Percentiles rank a stretch among this genome's conserved stretches.
Conservation (phyloP, 2,329 filamentous ascomycete species). For the Chaetomium strumarium region DNA sequence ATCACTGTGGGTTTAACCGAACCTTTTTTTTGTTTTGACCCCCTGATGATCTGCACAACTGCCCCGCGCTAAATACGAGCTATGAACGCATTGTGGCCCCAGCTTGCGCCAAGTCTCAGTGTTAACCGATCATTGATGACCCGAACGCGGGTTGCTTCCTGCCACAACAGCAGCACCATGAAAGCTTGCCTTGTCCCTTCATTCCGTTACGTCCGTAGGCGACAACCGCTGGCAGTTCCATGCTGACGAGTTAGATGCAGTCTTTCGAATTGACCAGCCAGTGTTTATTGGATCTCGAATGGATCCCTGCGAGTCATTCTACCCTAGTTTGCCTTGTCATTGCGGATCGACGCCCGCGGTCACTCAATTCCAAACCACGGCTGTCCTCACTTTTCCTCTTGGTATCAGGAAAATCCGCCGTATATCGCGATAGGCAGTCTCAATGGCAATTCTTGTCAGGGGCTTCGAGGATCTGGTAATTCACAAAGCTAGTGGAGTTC, state of each 20-base stretch:
- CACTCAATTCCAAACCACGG: too few relatives aligned
- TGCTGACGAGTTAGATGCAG: background rate
- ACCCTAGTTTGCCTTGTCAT: too few relatives aligned
- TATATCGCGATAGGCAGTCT: too few relatives aligned
- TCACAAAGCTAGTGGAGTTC: too few relatives aligned
- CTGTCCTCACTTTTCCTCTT: too few relatives aligned
- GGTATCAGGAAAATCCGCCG: too few relatives aligned
- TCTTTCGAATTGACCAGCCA: background rate
- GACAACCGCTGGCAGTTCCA: background rate
- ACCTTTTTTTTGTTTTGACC: constrained; percentile 1
- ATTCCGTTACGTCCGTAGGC: constrained; percentile 16
- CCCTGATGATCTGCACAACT: constrained; percentile 4
- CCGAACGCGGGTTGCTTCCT: background rate
- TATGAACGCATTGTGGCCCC: background rate
- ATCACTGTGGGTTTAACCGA: too few relatives aligned
- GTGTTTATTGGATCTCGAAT: background rate
- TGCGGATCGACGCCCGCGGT: too few relatives aligned
- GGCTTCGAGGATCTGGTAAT: too few relatives aligned
- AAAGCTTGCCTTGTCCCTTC: constrained; percentile 2
- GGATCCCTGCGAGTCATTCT: background rate
- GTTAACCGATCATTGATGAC: background rate
- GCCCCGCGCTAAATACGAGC: constrained; percentile 6
- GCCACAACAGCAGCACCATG: constrained; percentile 3
- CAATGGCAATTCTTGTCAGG: too few relatives aligned
- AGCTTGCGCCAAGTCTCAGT: constrained; percentile 5